Percentiles rank a stretch among this genome's conserved stretches.
These are phyloP conservation scores for Coccomyxa sp. DNA, from an alignment of 139 green algal species.

Conservation along the genomic window DNA sequence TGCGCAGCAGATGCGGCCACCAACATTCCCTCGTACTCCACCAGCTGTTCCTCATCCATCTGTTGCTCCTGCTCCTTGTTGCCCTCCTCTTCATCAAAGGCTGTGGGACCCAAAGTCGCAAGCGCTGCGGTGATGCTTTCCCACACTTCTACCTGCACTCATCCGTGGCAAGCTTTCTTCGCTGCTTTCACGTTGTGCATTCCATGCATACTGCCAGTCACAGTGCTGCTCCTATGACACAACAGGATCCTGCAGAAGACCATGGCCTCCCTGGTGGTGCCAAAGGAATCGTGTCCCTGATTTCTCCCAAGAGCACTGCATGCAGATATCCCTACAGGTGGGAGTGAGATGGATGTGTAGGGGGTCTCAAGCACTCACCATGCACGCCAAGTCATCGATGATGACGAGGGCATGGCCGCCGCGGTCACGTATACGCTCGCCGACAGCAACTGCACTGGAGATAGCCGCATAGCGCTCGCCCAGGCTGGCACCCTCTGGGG, in stretches of 20 bases:
- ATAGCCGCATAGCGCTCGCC: constrained; percentile 68
- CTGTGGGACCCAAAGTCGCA: constrained; percentile 29
- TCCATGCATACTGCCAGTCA: no score
- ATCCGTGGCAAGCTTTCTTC: background rate
- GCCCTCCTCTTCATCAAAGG: background rate
- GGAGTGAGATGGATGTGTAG: no score
- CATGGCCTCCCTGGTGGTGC: no score
- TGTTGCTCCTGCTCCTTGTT: background rate
- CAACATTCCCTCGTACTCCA: constrained; percentile 83
- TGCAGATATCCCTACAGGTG: no score
- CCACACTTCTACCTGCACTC: constrained; percentile 39
- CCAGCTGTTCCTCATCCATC: constrained; percentile 29
- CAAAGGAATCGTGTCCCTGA: no score
- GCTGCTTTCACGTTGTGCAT: no score
- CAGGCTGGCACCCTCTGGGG: constrained; percentile 32
- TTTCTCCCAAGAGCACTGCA: no score
- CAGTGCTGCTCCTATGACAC: no score
- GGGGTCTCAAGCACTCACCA: constrained; percentile 23
- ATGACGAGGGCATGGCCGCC: constrained; percentile 76
- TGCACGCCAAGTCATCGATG: constrained; percentile 60
- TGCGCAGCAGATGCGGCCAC: constrained; percentile 64
- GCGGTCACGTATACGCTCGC: constrained; percentile 62
- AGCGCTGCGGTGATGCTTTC: constrained; percentile 42
- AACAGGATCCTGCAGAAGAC: no score
- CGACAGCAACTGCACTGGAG: constrained; percentile 55